Evolutionary conservation across 352 stramenopile genomes (phyloP).

Genomic region (Phytophthora cryptogea): DNA sequence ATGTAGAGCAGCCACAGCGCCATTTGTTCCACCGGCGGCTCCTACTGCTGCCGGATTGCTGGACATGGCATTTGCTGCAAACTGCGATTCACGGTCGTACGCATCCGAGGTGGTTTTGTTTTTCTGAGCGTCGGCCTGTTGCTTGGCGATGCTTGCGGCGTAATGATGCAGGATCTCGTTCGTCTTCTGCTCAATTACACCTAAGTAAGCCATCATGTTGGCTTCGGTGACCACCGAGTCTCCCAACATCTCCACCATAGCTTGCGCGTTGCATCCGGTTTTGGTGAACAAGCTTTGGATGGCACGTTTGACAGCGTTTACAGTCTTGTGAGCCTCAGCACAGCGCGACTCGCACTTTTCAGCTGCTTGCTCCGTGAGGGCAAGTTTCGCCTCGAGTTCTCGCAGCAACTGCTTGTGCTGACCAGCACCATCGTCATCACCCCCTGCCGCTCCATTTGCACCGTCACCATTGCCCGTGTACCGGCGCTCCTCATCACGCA

Average conservation of each 20-base stretch:
- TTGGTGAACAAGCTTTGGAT: conserved; percentile 82
- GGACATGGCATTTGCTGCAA: conserved; percentile 31
- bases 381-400: conserved; percentile 87
- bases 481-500: conserved; percentile 85
- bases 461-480: conserved; percentile 84
- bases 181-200: conserved; percentile 94
- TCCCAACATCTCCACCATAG: conserved; percentile 86
- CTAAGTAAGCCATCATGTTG: conserved; percentile 96
- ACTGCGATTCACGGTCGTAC: conserved; percentile 50
- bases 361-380: conserved; percentile 75
- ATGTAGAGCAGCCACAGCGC: conserved; percentile 43
- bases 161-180: conserved; percentile 94
- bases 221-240: conserved; percentile 91
- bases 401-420: conserved; percentile 91
- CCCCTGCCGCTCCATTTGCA: conserved; percentile 9
- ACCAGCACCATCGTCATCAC: conserved; percentile 79
- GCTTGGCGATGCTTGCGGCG: conserved; percentile 46
- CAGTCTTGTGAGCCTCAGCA: conserved; percentile 85
- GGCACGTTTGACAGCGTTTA: conserved; percentile 89
- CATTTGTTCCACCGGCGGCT: conserved; percentile 24
- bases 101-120: conserved; percentile 39
- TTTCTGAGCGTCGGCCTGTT: conserved; percentile 43
- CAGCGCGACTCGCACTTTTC: conserved; percentile 92
- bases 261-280: conserved; percentile 80
- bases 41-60: conserved; percentile 11